Base-by-base conservation (phyloP, 306 rosid species). In the Sophora flavescens region DNA sequence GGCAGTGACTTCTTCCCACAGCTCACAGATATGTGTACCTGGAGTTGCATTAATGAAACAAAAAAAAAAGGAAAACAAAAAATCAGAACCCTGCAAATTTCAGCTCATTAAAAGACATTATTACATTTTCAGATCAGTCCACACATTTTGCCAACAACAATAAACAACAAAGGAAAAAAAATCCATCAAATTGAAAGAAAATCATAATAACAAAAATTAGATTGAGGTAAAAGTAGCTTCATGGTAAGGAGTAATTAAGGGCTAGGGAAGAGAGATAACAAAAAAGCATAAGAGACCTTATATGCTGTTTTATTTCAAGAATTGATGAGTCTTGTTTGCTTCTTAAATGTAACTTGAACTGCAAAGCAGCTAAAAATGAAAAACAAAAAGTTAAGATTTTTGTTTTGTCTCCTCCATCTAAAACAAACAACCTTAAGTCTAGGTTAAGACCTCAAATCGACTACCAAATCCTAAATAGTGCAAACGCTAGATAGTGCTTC, bases 11-110 rank as follows among this genome's bases (percentile, higher is more conserved):
- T 32, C 26, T 57, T 70, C 28, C 57, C 62, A 72, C 54, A 79
- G 71, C 78, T 78, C 85, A 69, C 82, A 85, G 96, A 91, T 91
- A 90, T 84, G 91, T 65, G 81, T 36, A 62, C 78, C 36, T 35
- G 88, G 66, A 5, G 86, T 85, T 84, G 65, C 61, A 71, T 65
- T 67, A 63, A 63, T 70, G 72, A 26, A 75, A 41, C 63, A 36
- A 77, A 76, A 13, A 12, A 78, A 53, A 78, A 72, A 26, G 48
- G 39, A 38, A 53, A 47, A 48, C n/a, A 22, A 58, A 74, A 74
- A 50, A 39, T 73, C 64, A 83, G 83, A 78, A 68, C 47, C 77
- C 77, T 61, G 14, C 59, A 54, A 54, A 47, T 50, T 74, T 54
- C 13, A 67, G 47, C 57, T 78, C 72, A 65, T 48, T 58, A 39